Conservation (phyloP, 805 yeast species). For the Maudiozyma barnettii region DNA sequence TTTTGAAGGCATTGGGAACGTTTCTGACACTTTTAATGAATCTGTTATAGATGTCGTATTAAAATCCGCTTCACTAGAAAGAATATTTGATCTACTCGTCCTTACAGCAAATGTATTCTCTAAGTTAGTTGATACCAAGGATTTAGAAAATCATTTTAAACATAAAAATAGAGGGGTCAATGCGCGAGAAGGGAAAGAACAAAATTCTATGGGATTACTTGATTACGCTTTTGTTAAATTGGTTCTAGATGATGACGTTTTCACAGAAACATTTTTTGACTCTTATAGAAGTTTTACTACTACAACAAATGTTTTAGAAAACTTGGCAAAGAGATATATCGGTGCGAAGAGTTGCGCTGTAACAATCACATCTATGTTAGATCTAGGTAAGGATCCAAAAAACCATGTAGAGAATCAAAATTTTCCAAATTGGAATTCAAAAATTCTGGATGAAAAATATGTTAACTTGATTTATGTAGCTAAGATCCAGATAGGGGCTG, state of each 20-base stretch:
- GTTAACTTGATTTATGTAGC: slow-evolving; percentile 60
- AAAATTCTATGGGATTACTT: slow-evolving; percentile 13
- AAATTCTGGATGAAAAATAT: slow-evolving; percentile 33
- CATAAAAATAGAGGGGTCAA: slow-evolving; percentile 15
- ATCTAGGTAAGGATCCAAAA: slow-evolving; percentile 7
- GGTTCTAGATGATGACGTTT: slow-evolving; percentile 54
- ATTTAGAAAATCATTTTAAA: slow-evolving; percentile 33
- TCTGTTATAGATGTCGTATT: slow-evolving; percentile 38
- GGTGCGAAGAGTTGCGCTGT: slow-evolving; percentile 57
- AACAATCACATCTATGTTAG: slow-evolving; percentile 35
- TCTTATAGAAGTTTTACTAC: slow-evolving; percentile 60
- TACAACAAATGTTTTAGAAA: slow-evolving; percentile 42
- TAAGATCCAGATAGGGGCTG: slow-evolving; percentile 71
- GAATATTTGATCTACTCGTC: slow-evolving; percentile 70
- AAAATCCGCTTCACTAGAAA: slow-evolving; percentile 65
- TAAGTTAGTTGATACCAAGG: slow-evolving; percentile 34
- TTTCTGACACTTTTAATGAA: slow-evolving; percentile 29
- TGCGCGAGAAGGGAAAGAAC: not conserved
- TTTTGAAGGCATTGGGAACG: slow-evolving; percentile 23
- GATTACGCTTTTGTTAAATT: slow-evolving; percentile 37
- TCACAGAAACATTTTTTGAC: slow-evolving; percentile 59
- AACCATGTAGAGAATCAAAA: slow-evolving; percentile 1
- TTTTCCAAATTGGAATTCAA: slow-evolving; percentile 54
- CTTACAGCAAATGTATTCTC: slow-evolving; percentile 56
- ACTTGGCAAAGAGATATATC: slow-evolving; percentile 43